Percentiles rank a stretch among this genome's conserved stretches.
Evolutionary conservation across 768 basidiomycete species (phyloP).

Genomic region (Leccinellum albellum): DNA sequence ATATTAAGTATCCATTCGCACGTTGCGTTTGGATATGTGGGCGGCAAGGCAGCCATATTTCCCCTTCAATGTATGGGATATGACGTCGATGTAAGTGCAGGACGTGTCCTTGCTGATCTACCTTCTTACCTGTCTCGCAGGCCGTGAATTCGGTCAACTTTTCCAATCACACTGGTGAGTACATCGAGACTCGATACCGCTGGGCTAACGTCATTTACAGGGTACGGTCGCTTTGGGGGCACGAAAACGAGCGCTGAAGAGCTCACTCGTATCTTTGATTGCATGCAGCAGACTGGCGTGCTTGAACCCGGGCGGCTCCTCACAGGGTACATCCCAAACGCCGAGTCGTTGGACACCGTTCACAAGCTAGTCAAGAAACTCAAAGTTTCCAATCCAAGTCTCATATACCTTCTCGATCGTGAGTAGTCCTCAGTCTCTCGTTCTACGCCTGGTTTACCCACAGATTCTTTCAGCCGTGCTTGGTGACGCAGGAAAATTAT

Average conservation of each 20-base stretch:
- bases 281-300: conserved; percentile 73
- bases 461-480: conserved; percentile 66
- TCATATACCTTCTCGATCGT: conserved; percentile 93
- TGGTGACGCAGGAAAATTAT: conserved; percentile 86
- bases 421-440: conserved; percentile 29
- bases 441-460: not conserved
- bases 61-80: conserved; percentile 85
- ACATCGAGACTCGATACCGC: not conserved
- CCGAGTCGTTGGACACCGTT: conserved; percentile 69
- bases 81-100: conserved; percentile 83
- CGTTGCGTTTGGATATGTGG: conserved; percentile 91
- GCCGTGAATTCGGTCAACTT: conserved; percentile 91
- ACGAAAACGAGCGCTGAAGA: conserved; percentile 75
- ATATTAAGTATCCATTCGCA: conserved; percentile 92
- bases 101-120: not conserved
- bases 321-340: conserved; percentile 89
- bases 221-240: conserved; percentile 80
- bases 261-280: conserved; percentile 68
- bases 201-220: conserved; percentile 35
- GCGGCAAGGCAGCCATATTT: conserved; percentile 76
- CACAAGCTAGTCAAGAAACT: conserved; percentile 59
- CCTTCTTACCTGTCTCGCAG: conserved; percentile 32
- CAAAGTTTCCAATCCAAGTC: conserved; percentile 49
- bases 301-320: conserved; percentile 69
- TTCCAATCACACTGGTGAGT: conserved; percentile 86